Evolutionary conservation across 2,329 filamentous ascomycete genomes (phyloP), one percentile per base, ranked within the genome.

Genomic region (Aspergillus phoenicis): DNA sequence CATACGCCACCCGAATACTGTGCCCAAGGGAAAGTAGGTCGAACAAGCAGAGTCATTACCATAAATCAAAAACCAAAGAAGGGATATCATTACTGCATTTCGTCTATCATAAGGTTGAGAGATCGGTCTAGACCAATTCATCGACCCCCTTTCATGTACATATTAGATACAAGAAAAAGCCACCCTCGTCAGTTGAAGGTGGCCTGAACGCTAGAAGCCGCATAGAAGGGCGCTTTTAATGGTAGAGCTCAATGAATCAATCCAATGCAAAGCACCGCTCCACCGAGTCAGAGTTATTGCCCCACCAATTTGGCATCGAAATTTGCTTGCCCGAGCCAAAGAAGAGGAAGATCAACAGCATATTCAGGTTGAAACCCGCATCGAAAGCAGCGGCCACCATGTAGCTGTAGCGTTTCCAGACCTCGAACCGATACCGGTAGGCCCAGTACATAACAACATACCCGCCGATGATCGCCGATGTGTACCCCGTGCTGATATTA

Each of bases 241-340:
- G n/a, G n/a, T 10, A n/a, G 5, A 8, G 8, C 39, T 24, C 30
- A 49, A 15, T 10, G 5, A 10, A 48, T 30, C 30, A 49, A 24
- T 75, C 71, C 58, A 85, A 63, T 2, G 83, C 83, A 77, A 87
- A 88, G 69, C 85, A 88, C 57, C 85, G 78, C 73, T 88, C 85
- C 47, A 83, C 82, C n/a, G 70, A 73, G 6, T 78, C 74, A 28
- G 73, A 78, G 64, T 86, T 82, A 66, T 88, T 88, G 0, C 85
- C 85, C 84, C 85, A 88, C 86, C 86, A 88, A 62, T 85, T 70
- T n/a, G 85, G 84, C 85, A 87, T 87, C 15, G 73, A 77, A 7
- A 87, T 73, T 33, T 84, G 77, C 75, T 83, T 86, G 0, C 80
- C 84, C 6, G 82, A 81, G 1, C 84, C 83, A 65, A 87, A 86